Conservation (phyloP, 2,329 filamentous ascomycete species). For the Neonectria coccinea region DNA sequence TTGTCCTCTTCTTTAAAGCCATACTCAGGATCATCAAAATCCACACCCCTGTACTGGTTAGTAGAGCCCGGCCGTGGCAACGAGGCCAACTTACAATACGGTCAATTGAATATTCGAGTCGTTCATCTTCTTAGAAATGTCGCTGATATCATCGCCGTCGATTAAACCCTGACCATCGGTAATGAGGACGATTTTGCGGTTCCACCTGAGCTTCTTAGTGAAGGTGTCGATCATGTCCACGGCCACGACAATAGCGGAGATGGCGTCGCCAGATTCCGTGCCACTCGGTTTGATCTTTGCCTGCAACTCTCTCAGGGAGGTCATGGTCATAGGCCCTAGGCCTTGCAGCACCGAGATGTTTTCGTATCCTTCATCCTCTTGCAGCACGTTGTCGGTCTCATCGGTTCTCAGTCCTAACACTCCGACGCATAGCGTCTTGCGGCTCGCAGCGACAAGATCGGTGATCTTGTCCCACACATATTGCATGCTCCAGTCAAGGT, state of each 20-base stretch:
- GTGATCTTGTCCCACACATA: slow-evolving; percentile 94
- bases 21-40: slow-evolving; percentile 92
- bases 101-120: slow-evolving; percentile 81
- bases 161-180: slow-evolving; percentile 83
- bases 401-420: slow-evolving; percentile 88
- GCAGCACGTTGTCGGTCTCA: slow-evolving; percentile 75
- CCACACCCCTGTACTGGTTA: slow-evolving; percentile 74
- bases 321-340: slow-evolving; percentile 70
- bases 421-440: slow-evolving; percentile 77
- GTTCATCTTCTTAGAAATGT: slow-evolving; percentile 80
- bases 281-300: slow-evolving; percentile 73
- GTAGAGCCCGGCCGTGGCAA: slow-evolving; percentile 2
- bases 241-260: slow-evolving; percentile 88
- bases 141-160: slow-evolving; percentile 76
- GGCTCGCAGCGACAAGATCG: slow-evolving; percentile 74
- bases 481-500: slow-evolving; percentile 89
- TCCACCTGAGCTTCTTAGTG: slow-evolving; percentile 86
- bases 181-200: slow-evolving; percentile 82
- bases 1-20: slow-evolving; percentile 95
- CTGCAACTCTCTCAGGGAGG: slow-evolving; percentile 74
- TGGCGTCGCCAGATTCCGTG: slow-evolving; percentile 80
- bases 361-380: slow-evolving; percentile 78
- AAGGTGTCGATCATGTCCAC: slow-evolving; percentile 85
- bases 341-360: slow-evolving; percentile 86
- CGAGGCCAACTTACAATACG: slow-evolving; percentile 73